Evolutionary conservation across 176 grass and related monocot species (phyloP).

Genomic region (Raddia guianensis): DNA sequence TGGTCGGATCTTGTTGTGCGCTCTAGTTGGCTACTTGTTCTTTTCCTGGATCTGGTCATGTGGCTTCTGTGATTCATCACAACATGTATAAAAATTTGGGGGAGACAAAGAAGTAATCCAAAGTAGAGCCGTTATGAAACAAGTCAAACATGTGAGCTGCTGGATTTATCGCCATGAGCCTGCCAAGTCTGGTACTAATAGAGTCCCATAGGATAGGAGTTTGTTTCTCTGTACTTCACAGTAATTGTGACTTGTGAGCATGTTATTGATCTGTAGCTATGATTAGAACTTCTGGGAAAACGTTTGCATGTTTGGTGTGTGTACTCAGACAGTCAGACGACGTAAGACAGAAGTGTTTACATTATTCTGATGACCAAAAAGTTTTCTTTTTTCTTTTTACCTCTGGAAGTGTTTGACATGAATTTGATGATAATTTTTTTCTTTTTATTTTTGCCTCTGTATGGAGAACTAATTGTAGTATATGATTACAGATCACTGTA

Average conservation of each 20-base stretch:
- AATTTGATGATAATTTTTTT: not conserved
- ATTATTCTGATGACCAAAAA: not conserved
- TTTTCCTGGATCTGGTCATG: conserved; percentile 60
- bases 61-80: conserved; percentile 48
- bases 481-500: not conserved
- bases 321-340: not conserved
- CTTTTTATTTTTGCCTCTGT: not conserved
- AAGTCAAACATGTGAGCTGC: conserved; percentile 34
- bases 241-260: conserved; percentile 44
- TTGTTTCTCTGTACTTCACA: conserved; percentile 35
- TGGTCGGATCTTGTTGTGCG: conserved; percentile 52
- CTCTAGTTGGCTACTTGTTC: conserved; percentile 52
- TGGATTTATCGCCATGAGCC: conserved; percentile 44
- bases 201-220: not conserved
- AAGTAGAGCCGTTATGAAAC: conserved; percentile 38
- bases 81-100: conserved; percentile 25
- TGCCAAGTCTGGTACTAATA: conserved; percentile 28
- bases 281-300: conserved; percentile 3
- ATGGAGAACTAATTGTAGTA: not conserved
- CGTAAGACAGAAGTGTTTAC: not conserved
- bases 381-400: not conserved
- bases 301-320: conserved; percentile 1
- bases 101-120: conserved; percentile 13
- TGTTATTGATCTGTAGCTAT: not conserved
- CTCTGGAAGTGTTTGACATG: not conserved